Conservation (phyloP, 306 rosid genomes). For the Pterocarpus santalinus region DNA sequence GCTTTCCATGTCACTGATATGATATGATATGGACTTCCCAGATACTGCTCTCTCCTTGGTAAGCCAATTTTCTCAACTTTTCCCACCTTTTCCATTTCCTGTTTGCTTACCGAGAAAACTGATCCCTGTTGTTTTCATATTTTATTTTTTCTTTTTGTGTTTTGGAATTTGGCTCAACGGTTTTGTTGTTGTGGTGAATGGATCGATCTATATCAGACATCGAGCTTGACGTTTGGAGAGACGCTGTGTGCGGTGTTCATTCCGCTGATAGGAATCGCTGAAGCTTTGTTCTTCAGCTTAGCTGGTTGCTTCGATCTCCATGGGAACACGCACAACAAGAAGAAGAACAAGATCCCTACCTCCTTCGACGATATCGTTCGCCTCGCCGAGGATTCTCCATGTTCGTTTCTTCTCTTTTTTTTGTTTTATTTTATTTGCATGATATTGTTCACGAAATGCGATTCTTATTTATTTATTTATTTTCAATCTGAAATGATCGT, state of each 20-base stretch:
- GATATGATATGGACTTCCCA: constrained; percentile 17
- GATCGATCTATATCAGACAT: constrained; percentile 38
- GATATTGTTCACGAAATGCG: neutral
- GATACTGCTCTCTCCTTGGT: constrained; percentile 23
- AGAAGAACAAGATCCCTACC: constrained; percentile 22
- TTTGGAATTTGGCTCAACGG: neutral
- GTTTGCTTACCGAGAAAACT: neutral
- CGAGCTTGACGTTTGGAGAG: constrained; percentile 59
- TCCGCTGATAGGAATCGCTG: constrained; percentile 55
- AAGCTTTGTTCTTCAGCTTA: constrained; percentile 54
- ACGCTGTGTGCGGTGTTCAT: constrained; percentile 55
- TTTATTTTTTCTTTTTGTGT: neutral
- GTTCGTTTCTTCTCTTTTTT: constrained; percentile 50
- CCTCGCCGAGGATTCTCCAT: constrained; percentile 65
- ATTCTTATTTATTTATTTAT: neutral
- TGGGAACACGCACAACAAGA: constrained; percentile 11
- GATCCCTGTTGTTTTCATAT: neutral
- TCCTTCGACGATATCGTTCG: constrained; percentile 55
- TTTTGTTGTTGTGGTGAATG: neutral
- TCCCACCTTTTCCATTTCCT: neutral
- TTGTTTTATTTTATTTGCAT: neutral
- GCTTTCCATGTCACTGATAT: neutral
- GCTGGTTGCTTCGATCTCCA: constrained; percentile 57
- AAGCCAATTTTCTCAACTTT: neutral
- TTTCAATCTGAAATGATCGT: neutral